Percentiles rank a stretch among this genome's conserved stretches.
Evolutionary conservation across 2,329 filamentous ascomycete species (phyloP).

Genomic region (Phialemoniopsis sp.): DNA sequence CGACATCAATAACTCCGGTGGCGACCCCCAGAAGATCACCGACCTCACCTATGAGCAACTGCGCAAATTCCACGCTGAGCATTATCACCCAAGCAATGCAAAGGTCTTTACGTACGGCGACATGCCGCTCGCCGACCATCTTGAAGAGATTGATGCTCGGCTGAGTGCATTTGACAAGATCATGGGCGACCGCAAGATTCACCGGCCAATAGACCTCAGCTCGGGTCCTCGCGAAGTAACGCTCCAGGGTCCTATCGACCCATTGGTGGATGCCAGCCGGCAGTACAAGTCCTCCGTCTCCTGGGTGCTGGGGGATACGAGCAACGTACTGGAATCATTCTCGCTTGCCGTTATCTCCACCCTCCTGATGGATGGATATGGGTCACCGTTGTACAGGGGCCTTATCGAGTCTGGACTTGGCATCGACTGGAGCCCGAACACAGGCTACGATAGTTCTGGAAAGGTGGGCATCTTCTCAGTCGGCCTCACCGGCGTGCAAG

Average conservation of each 20-base stretch:
- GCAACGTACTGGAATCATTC: conserved; percentile 83
- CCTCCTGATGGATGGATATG: conserved; percentile 88
- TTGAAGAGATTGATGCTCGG: conserved; percentile 72
- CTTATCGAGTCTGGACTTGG: conserved; percentile 88
- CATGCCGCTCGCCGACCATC: conserved; percentile 78
- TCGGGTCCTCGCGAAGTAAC: conserved; percentile 64
- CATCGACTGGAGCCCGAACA: conserved; percentile 91
- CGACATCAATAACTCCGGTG: conserved; percentile 91
- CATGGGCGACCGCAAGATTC: conserved; percentile 66
- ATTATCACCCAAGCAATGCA: conserved; percentile 97
- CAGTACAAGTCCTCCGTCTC: conserved; percentile 93
- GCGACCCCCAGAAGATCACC: conserved; percentile 94
- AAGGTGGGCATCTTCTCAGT: conserved; percentile 82
- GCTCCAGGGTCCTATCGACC: conserved; percentile 78
- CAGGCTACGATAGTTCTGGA: conserved; percentile 79
- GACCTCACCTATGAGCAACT: conserved; percentile 90
- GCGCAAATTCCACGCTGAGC: conserved; percentile 80
- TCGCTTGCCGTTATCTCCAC: conserved; percentile 78
- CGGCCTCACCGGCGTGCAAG: conserved; percentile 83
- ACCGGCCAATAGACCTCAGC: conserved; percentile 68
- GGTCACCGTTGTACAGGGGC: conserved; percentile 85
- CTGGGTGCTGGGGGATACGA: conserved; percentile 83
- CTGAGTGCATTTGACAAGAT: conserved; percentile 71
- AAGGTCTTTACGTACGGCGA: conserved; percentile 96
- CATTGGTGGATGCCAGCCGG: conserved; percentile 77